These are phyloP conservation scores for Podaxis sp. DNA, from an alignment of 768 basidiomycete species.

Conservation along the genomic window DNA sequence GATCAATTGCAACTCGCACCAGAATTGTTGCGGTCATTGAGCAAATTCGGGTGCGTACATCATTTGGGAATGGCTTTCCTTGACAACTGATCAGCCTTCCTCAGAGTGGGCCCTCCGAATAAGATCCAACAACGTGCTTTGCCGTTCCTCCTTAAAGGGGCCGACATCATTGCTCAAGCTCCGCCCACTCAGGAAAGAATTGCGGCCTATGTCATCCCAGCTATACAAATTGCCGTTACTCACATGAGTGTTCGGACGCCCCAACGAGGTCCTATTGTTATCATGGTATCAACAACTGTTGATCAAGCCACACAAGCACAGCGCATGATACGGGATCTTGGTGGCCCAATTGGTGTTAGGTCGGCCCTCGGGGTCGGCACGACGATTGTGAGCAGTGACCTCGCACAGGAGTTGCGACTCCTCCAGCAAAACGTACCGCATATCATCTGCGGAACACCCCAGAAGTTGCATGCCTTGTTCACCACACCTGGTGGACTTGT, in stretches of 20 bases:
- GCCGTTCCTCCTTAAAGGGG: slow-evolving; percentile 88
- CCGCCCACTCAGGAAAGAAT: slow-evolving; percentile 98
- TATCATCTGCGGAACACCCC: slow-evolving; percentile 95
- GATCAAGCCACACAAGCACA: slow-evolving; percentile 98
- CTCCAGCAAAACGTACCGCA: slow-evolving; percentile 93
- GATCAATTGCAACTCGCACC: slow-evolving; percentile 85
- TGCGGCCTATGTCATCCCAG: slow-evolving; percentile 93
- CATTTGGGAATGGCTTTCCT: not conserved
- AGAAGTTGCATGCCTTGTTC: slow-evolving; percentile 91
- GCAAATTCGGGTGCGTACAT: slow-evolving; percentile 83
- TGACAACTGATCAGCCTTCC: not conserved
- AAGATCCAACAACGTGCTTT: slow-evolving; percentile 98
- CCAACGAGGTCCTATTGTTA: slow-evolving; percentile 77
- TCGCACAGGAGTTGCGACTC: slow-evolving; percentile 72
- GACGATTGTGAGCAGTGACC: slow-evolving; percentile 56
- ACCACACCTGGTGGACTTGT: slow-evolving; percentile 70
- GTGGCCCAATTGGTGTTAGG: slow-evolving; percentile 87
- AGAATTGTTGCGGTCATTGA: slow-evolving; percentile 83
- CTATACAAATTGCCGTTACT: slow-evolving; percentile 76
- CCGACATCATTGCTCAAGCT: slow-evolving; percentile 98
- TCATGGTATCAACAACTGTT: slow-evolving; percentile 96
- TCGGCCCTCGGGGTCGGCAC: slow-evolving; percentile 86
- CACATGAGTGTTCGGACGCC: slow-evolving; percentile 48
- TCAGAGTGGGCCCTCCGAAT: slow-evolving; percentile 92
- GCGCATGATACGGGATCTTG: slow-evolving; percentile 91